Base-by-base conservation (phyloP, 129 eudicot genomes). In the Tanacetum coccineum region DNA sequence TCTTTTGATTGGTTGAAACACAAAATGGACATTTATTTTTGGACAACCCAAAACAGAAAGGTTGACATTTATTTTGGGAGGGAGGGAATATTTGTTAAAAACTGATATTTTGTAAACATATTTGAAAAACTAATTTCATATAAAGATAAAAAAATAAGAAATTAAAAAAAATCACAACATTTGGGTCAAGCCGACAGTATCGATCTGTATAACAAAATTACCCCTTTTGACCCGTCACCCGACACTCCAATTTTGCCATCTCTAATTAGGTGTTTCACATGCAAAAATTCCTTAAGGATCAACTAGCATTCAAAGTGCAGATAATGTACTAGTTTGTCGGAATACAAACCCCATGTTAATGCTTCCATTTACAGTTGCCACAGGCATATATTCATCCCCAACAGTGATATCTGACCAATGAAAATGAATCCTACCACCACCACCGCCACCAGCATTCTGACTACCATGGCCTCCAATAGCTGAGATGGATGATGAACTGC, bases 381-480 rank as follows among this genome's bases (percentile, higher is more conserved):
- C 74, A 12, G 99, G 87, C 78, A 78, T 82, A 79, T 86, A 93
- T 66, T 87, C 92, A 80, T 93, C 95, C 44, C 90, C 92, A 72
- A 73, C 62, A 13, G 86, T 78, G 40, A 93, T 79, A 55, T 86
- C 96, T 46, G 92, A 74, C 99, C 99, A 93, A 44, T 93, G 99
- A 66, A 93, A 93, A 81, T 89, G 96, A 81, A 93, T 56, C 80
- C 99, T 87, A 22, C 99, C 99, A 47, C 96, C 99, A 4, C 89
- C 99, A 7, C 99, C 99, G 14, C 99, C 99, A 13, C 98, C 96
- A 45, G 88, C 83, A 85, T 86, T 77, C 44, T 72, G 84, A 77
- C 96, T 80, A 49, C 99, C 99, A 73, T 67, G 82, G 50, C 99
- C 99, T 22, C 99, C 99, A 72, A 70, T 61, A 52, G 84, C 75